Base-by-base conservation (phyloP, 2,329 filamentous ascomycete genomes). In the Fusarium ramigenum region DNA sequence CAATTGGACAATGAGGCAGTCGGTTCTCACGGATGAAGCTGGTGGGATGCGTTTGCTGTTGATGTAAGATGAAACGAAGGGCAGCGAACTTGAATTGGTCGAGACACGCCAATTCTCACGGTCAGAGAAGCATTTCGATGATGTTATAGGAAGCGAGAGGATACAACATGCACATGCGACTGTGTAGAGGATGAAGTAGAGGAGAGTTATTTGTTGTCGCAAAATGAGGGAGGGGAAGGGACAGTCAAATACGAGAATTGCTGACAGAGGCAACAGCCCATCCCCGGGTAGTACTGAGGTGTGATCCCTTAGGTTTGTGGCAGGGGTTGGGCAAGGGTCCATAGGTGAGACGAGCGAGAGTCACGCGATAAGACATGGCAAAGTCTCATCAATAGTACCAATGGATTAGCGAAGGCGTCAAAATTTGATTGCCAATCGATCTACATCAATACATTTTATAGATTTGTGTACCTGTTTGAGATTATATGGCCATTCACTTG, bases 111-210 rank as follows among this genome's bases (percentile, higher is more conserved):
- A 14, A 61, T 52, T 65, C 25, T 60, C 44, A 72, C 40, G 18
- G 21, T 36, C 50, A 62, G 25, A 30, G 40, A 72, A 49, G 68
- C 68, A 74, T 74, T 40, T 71, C 42, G 42, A 39, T 47, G 53
- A 50, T 59, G 7, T 28, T 32, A 14, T 34, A 50, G 36, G 40
- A 40, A 66, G 49, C 28, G 54, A 70, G 44, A 28, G 52, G 49
- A 46, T 34, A 43, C 49, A 36, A 36, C 21, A 57, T 28, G 36
- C 19, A 44, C 34, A 57, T 28, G 32, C 21, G 32, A 50, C 23
- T 47, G 42, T 49, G 56, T 36, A 59, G 23, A 50, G 56, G 23
- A 59, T n/a, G 14, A 47, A 54, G 23, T 9, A 54, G 34, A 28
- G 50, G 18, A 39, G 14, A 58, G 32, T 37, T 50, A n/a, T 49